Base-by-base conservation (phyloP, 2,329 filamentous ascomycete genomes). In the Fusarium nurragi region DNA sequence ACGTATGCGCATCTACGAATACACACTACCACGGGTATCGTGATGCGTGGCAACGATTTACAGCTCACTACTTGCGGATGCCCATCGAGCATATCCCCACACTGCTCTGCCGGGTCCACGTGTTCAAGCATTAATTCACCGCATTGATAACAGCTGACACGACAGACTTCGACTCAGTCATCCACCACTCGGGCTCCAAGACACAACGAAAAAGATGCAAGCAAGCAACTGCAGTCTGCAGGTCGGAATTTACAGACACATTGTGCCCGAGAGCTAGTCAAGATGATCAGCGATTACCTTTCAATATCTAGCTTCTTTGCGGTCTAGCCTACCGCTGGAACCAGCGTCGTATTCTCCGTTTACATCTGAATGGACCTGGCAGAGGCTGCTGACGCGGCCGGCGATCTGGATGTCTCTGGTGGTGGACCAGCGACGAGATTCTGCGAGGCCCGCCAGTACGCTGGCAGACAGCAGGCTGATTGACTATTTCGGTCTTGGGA, bases 381-480 rank as follows among this genome's bases (percentile, higher is more conserved):
- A 54, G 47, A 49, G 39, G 30, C 36, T 65, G 64, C 64, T 67
- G 60, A 67, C 64, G 64, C 64, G 64, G 64, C 64, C 64, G 48
- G 64, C 60, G 64, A 67, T 65, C 64, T 54, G 51, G 44, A n/a
- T 62, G 58, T 57, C 40, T 50, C 40, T 56, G 38, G 43, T 18
- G 34, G 38, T 54, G 44, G 60, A 51, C 34, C 38, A 40, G 44
- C 44, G 39, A 48, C 18, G 28, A 46, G 38, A 49, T 23, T 47
- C n/a, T 43, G n/a, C 23, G 46, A 54, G 47, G 44, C 46, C 55
- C 40, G 44, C 46, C 48, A 49, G 52, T 44, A 58, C 36, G 39
- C 40, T 54, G 45, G 57, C 37, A 44, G 16, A 50, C 38, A 48
- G 26, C 38, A 55, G 36, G 41, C 38, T 52, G 43, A 62, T 55